Evolutionary conservation across 306 rosid species (phyloP), one percentile per base, ranked within the genome.

Genomic region (Prunus mume): DNA sequence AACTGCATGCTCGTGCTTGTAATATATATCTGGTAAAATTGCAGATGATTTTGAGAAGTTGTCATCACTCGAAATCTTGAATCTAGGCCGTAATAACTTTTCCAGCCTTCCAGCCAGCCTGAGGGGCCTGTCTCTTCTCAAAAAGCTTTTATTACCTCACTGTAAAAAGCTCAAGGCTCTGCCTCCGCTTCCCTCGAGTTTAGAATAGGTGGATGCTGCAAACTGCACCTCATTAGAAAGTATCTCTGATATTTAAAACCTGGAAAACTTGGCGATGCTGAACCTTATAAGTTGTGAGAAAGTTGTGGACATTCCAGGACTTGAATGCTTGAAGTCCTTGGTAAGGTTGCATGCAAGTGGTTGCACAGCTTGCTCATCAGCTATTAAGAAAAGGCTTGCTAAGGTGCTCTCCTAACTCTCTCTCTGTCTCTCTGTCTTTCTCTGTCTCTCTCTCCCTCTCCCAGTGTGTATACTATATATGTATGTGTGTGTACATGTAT

Each of bases 121-220:
- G 69, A 80, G 41, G 24, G 96, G 93, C 4, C 79, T 89, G 51
- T 87, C 81, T 24, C 0, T 75, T 65, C 92, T 91, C 19, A 72
- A 67, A 45, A 17, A 20, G 2, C 91, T 91, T 66, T 1, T 5
- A 5, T 70, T 91, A 74, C 45, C 72, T 45, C 62, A 80, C 13
- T 27, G 28, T 27, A 27, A 2, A 27, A 27, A 27, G 28, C 28
- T 27, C 28, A 27, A 27, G 28, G 28, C 28, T 91, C 85, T 91
- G 13, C 97, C 93, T 32, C 68, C 85, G 34, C 91, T 89, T 86
- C 93, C 97, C 68, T 84, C 97, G 9, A 87, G 90, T 76, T 80
- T 91, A 87, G 11, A 60, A 34, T 27, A 27, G 80, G 63, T 87
- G 60, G 71, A 86, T 47, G 80, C 72, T 73, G 86, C 87, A 51